Conservation (phyloP, 176 grass and related monocot species). For the Zizania latifolia region DNA sequence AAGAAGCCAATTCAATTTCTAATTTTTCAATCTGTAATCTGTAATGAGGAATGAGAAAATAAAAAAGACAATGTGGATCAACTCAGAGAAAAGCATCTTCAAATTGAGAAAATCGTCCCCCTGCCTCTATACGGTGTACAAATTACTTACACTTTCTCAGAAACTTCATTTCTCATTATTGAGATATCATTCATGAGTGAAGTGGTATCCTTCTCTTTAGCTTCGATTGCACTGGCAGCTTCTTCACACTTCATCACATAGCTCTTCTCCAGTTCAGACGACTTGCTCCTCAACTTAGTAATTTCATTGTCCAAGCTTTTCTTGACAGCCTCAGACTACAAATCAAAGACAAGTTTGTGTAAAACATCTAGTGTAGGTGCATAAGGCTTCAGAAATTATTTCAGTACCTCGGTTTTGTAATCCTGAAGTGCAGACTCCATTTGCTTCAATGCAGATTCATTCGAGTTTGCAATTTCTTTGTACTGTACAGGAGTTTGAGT, state of each 20-base stretch:
- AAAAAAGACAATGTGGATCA: constrained; percentile 5
- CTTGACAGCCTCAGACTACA: constrained; percentile 67
- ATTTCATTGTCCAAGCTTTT: constrained; percentile 70
- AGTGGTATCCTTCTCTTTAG: constrained; percentile 74
- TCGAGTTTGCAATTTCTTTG: constrained; percentile 91
- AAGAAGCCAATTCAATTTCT: constrained; percentile 58
- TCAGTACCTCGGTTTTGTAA: constrained; percentile 78
- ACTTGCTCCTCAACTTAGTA: constrained; percentile 58
- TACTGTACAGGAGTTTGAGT: constrained; percentile 53
- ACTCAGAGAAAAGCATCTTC: neutral
- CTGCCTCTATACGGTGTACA: neutral
- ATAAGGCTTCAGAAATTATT: constrained; percentile 2
- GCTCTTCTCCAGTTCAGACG: constrained; percentile 72
- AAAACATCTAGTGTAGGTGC: neutral
- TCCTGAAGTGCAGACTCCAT: constrained; percentile 71
- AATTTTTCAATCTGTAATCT: constrained; percentile 55
- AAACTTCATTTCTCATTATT: constrained; percentile 55
- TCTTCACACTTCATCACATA: constrained; percentile 79
- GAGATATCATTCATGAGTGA: constrained; percentile 63
- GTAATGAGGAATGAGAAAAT: constrained; percentile 8
- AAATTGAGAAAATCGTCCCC: neutral
- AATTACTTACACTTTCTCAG: constrained; percentile 67
- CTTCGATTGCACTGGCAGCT: constrained; percentile 50
- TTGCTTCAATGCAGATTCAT: constrained; percentile 91
- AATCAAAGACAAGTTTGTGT: constrained; percentile 16